A percentile compares a stretch with the other conserved stretches of the same genome.
These are phyloP conservation scores for Dothistroma pini DNA, from an alignment of 2,329 filamentous ascomycete species.

Conservation along the genomic window DNA sequence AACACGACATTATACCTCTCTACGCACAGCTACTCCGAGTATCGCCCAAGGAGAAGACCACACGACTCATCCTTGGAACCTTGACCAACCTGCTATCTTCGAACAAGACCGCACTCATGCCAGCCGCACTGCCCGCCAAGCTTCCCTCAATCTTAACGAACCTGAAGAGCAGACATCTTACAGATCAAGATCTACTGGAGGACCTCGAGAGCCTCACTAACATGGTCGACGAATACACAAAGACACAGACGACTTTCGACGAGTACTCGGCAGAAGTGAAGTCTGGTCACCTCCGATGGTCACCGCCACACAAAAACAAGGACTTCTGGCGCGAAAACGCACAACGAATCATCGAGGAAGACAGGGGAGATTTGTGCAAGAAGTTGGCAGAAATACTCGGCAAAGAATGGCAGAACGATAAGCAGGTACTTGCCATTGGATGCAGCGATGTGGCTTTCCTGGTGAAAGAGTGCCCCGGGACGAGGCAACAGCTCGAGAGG, in stretches of 20 bases:
- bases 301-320: constrained; percentile 79
- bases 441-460: constrained; percentile 89
- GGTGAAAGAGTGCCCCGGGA: constrained; percentile 86
- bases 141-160: constrained; percentile 63
- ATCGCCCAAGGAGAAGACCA: constrained; percentile 98
- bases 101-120: constrained; percentile 66
- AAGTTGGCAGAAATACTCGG: constrained; percentile 82
- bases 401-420: constrained; percentile 79
- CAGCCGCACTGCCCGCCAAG: constrained; percentile 79
- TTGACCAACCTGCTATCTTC: constrained; percentile 79
- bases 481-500: constrained; percentile 74
- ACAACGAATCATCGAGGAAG: constrained; percentile 76
- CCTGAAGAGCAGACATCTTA: constrained; percentile 51
- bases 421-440: constrained; percentile 81
- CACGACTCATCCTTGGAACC: constrained; percentile 82
- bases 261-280: constrained; percentile 76
- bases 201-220: constrained; percentile 46
- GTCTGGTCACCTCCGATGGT: constrained; percentile 87
- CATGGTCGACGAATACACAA: constrained; percentile 81
- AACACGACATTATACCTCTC: constrained; percentile 86
- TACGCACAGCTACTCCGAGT: constrained; percentile 89
- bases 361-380: constrained; percentile 72
- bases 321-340: constrained; percentile 93
- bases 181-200: constrained; percentile 51
- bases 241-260: constrained; percentile 64